Evolutionary conservation across 2,329 filamentous ascomycete species (phyloP).

Genomic region (Fusarium concolor): DNA sequence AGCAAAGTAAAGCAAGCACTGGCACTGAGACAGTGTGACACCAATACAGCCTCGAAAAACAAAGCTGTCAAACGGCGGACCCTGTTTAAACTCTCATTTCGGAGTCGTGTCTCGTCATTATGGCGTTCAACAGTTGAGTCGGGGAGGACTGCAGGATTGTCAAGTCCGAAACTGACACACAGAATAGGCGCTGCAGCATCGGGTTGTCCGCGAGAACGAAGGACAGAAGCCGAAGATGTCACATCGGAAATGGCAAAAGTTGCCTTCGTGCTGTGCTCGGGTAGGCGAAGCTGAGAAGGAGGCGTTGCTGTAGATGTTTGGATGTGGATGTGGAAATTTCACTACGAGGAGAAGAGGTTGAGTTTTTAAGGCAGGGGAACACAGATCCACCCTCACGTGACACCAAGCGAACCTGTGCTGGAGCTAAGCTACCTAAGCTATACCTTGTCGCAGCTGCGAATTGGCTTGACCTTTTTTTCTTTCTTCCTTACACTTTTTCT

Average conservation of each 20-base stretch:
- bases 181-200: constrained; percentile 12
- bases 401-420: not conserved
- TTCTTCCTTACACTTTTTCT: constrained; percentile 58
- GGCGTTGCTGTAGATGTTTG: constrained; percentile 17
- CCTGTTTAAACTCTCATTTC: not conserved
- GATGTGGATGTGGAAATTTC: constrained; percentile 1
- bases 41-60: not conserved
- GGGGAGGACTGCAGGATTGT: constrained; percentile 26
- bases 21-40: constrained; percentile 29
- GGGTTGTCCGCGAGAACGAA: constrained; percentile 10
- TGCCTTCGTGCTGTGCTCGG: constrained; percentile 6
- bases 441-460: not conserved
- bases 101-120: constrained; percentile 12
- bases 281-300: constrained; percentile 12
- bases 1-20: constrained; percentile 16
- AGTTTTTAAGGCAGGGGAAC: constrained; percentile 14
- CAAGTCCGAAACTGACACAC: constrained; percentile 23
- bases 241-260: constrained; percentile 25
- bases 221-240: constrained; percentile 3
- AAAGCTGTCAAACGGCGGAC: constrained; percentile 15
- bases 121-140: constrained; percentile 22
- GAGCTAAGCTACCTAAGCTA: not conserved
- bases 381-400: constrained; percentile 46
- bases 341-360: constrained; percentile 23
- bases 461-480: constrained; percentile 29